These are phyloP conservation scores for Malus hybrid DNA, from an alignment of 331 rosid species.

Conservation along the genomic window DNA sequence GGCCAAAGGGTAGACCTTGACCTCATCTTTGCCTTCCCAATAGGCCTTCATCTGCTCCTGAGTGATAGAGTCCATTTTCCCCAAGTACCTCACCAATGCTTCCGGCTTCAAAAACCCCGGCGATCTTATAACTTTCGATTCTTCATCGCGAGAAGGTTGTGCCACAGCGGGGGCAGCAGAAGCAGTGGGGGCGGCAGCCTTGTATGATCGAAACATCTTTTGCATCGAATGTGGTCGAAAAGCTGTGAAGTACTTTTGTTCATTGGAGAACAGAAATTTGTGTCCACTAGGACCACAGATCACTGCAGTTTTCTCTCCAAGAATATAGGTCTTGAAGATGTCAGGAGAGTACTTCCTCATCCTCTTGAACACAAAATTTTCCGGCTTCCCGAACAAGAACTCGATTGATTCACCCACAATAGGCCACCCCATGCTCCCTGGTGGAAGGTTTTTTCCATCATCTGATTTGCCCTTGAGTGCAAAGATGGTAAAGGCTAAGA, in stretches of 20 bases:
- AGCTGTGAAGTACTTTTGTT: too few relatives aligned
- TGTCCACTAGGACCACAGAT: too few relatives aligned
- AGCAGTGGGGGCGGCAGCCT: constrained; percentile 2
- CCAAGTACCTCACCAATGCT: constrained; percentile 28
- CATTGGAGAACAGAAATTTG: too few relatives aligned
- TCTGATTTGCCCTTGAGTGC: constrained; percentile 4
- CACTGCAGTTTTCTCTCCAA: constrained; percentile 23
- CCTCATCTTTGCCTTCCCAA: constrained; percentile 25
- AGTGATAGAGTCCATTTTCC: constrained; percentile 25
- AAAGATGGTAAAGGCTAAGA: constrained; percentile 5
- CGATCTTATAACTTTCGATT: constrained; percentile 9
- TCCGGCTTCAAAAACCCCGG: constrained; percentile 34
- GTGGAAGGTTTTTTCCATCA: constrained; percentile 24
- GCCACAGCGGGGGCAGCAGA: background rate
- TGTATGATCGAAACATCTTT: constrained; percentile 14
- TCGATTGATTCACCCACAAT: constrained; percentile 27
- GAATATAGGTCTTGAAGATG: constrained; percentile 33
- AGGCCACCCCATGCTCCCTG: constrained; percentile 40
- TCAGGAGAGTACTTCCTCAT: constrained; percentile 32
- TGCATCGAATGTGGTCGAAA: too few relatives aligned
- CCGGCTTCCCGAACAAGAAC: constrained; percentile 36
- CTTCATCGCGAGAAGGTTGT: constrained; percentile 10
- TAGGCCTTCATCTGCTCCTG: constrained; percentile 16
- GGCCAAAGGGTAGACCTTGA: constrained; percentile 24
- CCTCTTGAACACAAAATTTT: constrained; percentile 25